Conservation (phyloP, 768 basidiomycete genomes). For the Suillus clintonianus region DNA sequence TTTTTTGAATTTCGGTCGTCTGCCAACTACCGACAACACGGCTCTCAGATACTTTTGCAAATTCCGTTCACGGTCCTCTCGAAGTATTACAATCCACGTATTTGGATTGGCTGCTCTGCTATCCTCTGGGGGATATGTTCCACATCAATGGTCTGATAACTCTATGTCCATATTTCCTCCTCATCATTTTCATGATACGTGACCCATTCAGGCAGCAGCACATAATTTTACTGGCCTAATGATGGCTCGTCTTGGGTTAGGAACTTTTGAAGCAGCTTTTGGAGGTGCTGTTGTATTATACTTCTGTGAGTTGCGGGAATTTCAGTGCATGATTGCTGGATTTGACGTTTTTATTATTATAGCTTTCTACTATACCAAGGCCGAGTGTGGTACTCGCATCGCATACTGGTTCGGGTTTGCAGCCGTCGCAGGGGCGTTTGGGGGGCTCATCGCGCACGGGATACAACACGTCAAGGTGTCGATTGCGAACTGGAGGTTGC, state of each 20-base stretch:
- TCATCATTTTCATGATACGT: neutral
- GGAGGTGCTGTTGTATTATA: conserved; percentile 35
- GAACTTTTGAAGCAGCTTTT: conserved; percentile 37
- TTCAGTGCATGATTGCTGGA: neutral
- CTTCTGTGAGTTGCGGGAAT: conserved; percentile 26
- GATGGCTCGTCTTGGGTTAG: conserved; percentile 31
- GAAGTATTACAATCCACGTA: conserved; percentile 67
- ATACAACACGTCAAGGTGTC: conserved; percentile 42
- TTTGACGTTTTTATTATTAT: neutral
- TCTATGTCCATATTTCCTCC: neutral
- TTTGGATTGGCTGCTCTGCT: conserved; percentile 70
- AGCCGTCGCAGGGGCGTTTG: conserved; percentile 58
- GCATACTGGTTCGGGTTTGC: conserved; percentile 60
- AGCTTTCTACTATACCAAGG: conserved; percentile 54
- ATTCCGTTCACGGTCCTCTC: conserved; percentile 68
- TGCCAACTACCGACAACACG: neutral
- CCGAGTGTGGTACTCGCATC: conserved; percentile 46
- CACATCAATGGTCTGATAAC: conserved; percentile 59
- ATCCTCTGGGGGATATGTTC: conserved; percentile 76
- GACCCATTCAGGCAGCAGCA: conserved; percentile 22
- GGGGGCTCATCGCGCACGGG: conserved; percentile 56
- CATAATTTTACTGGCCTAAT: conserved; percentile 29
- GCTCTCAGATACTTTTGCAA: conserved; percentile 62
- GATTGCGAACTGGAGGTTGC: conserved; percentile 44
- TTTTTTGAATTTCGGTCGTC: neutral